These are phyloP conservation scores for Alternaria postmessia DNA, from an alignment of 2,329 filamentous ascomycete species.

Conservation along the genomic window DNA sequence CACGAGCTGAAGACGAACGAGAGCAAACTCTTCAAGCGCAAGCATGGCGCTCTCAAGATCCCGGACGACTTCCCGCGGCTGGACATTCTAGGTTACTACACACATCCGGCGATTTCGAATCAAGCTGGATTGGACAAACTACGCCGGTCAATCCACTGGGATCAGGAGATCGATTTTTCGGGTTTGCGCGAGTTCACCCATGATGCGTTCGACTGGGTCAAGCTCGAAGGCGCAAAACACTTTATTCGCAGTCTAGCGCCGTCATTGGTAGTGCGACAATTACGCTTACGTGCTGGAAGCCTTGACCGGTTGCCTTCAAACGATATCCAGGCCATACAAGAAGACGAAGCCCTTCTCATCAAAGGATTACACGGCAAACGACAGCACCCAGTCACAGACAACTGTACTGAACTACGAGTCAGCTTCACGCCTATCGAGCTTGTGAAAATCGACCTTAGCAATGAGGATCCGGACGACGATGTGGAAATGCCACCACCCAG, in stretches of 20 bases:
- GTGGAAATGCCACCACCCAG: constrained; percentile 44
- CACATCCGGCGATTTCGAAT: constrained; percentile 81
- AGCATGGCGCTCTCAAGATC: constrained; percentile 76
- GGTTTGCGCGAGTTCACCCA: constrained; percentile 76
- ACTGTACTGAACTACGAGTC: constrained; percentile 77
- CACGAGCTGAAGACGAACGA: constrained; percentile 86
- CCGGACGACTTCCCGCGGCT: constrained; percentile 82
- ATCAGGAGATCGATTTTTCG: constrained; percentile 68
- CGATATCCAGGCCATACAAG: constrained; percentile 51
- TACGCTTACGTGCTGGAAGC: constrained; percentile 50
- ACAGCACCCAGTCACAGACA: constrained; percentile 77
- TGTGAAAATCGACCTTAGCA: constrained; percentile 77
- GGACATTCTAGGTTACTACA: constrained; percentile 85
- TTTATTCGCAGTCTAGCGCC: constrained; percentile 83
- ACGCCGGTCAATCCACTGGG: constrained; percentile 65
- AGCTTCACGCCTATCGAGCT: constrained; percentile 79
- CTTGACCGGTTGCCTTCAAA: constrained; percentile 28
- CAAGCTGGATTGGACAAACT: constrained; percentile 64
- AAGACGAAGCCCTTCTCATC: constrained; percentile 64
- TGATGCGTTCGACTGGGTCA: constrained; percentile 87
- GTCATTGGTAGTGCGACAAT: constrained; percentile 72
- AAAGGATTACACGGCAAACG: constrained; percentile 73
- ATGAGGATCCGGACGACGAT: constrained; percentile 77
- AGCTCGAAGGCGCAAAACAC: constrained; percentile 79
- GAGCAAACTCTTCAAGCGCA: constrained; percentile 78